Base-by-base conservation (phyloP, 2,329 filamentous ascomycete species). In the Zelopaecilomyces penicillatus region DNA sequence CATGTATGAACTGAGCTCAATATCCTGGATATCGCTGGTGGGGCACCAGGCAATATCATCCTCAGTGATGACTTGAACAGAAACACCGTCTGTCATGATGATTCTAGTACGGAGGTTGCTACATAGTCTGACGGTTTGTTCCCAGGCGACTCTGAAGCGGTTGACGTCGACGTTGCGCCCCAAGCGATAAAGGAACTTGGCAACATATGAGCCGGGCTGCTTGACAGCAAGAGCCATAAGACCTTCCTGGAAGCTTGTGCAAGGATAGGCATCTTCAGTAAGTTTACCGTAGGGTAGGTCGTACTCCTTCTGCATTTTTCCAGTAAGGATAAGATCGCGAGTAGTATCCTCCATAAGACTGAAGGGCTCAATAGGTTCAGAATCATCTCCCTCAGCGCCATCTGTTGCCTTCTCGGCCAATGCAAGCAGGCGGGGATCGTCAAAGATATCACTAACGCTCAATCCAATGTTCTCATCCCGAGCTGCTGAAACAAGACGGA, bases 131-230 rank as follows among this genome's bases (percentile, higher is more conserved):
- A 52, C 36, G 5, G 45, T 49, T n/a, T 27, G n/a, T 9, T 42
- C 50, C 60, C 60, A 64, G 3, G 60, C 57, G 1, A 51, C 42
- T 45, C 55, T 55, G 45, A 63, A 60, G 3, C 41, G 43, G 5
- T 39, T 41, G 31, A 56, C 11, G 3, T 59, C 51, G 8, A 55
- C 33, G 10, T 54, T 27, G 4, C 30, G 30, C 1, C 50, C 32
- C 6, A 61, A 51, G 26, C 47, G 46, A 34, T 58, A 47, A 8
- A 52, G 54, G 40, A 56, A 53, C 39, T 57, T 54, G 3, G 60
- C 57, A 9, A 67, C 54, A 37, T 69, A 69, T 1, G 59, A 59
- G 1, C 61, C 64, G 1, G 50, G 37, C 11, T 60, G 53, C 30
- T 56, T 57, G 34, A 51, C 53, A 2, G 63, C 56, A 4, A 66